These are phyloP conservation scores for Aspergillus indologenus DNA, from an alignment of 495 filamentous ascomycete species.

Conservation along the genomic window DNA sequence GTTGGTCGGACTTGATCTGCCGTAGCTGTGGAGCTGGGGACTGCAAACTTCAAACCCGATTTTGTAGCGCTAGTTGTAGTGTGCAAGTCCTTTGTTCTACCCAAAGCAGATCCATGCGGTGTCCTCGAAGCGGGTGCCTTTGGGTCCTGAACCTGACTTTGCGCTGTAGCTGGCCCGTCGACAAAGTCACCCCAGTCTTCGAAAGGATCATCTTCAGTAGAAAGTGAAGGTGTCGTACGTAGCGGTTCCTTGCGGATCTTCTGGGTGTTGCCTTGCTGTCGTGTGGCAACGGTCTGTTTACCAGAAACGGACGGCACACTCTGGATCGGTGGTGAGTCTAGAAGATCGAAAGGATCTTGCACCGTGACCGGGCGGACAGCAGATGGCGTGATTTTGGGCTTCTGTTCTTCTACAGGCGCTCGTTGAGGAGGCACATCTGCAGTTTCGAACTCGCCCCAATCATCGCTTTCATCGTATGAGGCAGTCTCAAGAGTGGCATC, in stretches of 20 bases:
- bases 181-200: slow-evolving; percentile 45
- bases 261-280: slow-evolving; percentile 2
- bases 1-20: slow-evolving; percentile 59
- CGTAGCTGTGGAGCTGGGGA: not conserved
- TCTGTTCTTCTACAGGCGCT: slow-evolving; percentile 1
- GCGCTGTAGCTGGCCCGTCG: slow-evolving; percentile 26
- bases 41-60: not conserved
- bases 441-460: slow-evolving; percentile 74
- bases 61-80: slow-evolving; percentile 8
- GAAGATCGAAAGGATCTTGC: not conserved
- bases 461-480: slow-evolving; percentile 55
- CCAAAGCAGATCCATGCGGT: not conserved
- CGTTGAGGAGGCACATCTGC: slow-evolving; percentile 43
- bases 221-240: slow-evolving; percentile 33
- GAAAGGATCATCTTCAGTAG: slow-evolving; percentile 57
- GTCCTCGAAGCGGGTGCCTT: slow-evolving; percentile 7
- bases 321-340: slow-evolving; percentile 28
- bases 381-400: not conserved
- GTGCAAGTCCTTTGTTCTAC: not conserved
- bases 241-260: slow-evolving; percentile 2
- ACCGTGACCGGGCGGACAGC: not conserved
- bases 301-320: slow-evolving; percentile 15
- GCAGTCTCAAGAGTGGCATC: slow-evolving; percentile 42
- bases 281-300: slow-evolving; percentile 2
- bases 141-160: slow-evolving; percentile 12